These are phyloP conservation scores for Cutaneotrichosporon cavernicola DNA, from an alignment of 1,284 basidiomycete species.

Conservation along the genomic window DNA sequence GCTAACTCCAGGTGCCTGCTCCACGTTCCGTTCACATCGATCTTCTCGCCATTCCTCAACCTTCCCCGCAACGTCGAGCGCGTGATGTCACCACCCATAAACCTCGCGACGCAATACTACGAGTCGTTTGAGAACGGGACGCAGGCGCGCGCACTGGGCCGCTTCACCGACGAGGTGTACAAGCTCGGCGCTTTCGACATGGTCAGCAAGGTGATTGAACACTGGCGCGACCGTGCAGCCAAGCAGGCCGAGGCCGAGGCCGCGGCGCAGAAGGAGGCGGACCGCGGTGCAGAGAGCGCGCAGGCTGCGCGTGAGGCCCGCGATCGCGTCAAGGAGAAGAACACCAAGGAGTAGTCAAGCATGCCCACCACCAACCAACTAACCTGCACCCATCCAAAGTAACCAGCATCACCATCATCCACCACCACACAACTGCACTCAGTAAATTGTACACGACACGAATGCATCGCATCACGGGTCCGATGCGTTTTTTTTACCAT, in stretches of 20 bases:
- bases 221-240: neutral
- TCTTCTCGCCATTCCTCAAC: conserved; percentile 39
- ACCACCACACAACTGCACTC: neutral
- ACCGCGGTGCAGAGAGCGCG: conserved; percentile 8
- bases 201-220: conserved; percentile 28
- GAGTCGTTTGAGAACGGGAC: conserved; percentile 38
- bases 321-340: conserved; percentile 23
- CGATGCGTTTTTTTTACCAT: conserved; percentile 3
- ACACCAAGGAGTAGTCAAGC: conserved; percentile 4
- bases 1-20: conserved; percentile 34
- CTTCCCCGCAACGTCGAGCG: conserved; percentile 21
- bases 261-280: conserved; percentile 7
- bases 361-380: neutral
- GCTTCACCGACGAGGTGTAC: conserved; percentile 23
- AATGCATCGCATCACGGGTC: conserved; percentile 13
- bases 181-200: conserved; percentile 33
- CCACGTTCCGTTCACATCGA: conserved; percentile 40
- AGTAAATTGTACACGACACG: conserved; percentile 11
- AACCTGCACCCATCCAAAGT: neutral
- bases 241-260: conserved; percentile 8
- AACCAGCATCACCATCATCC: neutral
- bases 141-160: conserved; percentile 24
- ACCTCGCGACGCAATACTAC: conserved; percentile 33
- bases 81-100: conserved; percentile 33
- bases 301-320: conserved; percentile 7